Conservation (phyloP, 1,139 yeast genomes). For the Diutina pseudorugosa region DNA sequence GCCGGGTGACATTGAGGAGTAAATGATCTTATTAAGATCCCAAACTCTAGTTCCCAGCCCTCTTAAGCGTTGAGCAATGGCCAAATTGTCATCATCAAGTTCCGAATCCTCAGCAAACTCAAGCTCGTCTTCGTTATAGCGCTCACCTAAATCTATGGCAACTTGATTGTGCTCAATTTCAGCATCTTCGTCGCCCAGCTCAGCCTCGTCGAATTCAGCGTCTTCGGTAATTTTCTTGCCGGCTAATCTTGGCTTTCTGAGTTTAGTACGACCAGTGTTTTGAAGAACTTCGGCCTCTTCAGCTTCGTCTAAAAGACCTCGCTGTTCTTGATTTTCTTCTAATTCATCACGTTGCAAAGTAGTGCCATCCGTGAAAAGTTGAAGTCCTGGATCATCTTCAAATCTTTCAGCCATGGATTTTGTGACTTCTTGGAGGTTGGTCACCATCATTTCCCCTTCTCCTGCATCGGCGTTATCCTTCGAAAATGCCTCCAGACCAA, state of each 20-base stretch:
- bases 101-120: slow-evolving; percentile 37
- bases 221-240: slow-evolving; percentile 42
- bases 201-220: slow-evolving; percentile 32
- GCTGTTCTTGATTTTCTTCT: slow-evolving; percentile 17
- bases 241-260: slow-evolving; percentile 50
- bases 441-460: slow-evolving; percentile 73
- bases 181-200: slow-evolving; percentile 18
- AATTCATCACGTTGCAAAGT: slow-evolving; percentile 30
- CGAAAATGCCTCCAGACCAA: slow-evolving; percentile 54
- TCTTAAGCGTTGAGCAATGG: slow-evolving; percentile 33
- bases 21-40: slow-evolving; percentile 74
- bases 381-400: slow-evolving; percentile 57
- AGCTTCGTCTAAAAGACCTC: slow-evolving; percentile 14
- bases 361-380: slow-evolving; percentile 52
- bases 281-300: slow-evolving; percentile 11
- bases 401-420: slow-evolving; percentile 52
- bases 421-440: slow-evolving; percentile 62
- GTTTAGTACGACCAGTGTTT: slow-evolving; percentile 39
- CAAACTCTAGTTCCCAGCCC: slow-evolving; percentile 38
- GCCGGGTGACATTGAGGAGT: slow-evolving; percentile 60
- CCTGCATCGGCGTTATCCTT: slow-evolving; percentile 55
- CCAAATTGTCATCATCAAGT: slow-evolving; percentile 24
- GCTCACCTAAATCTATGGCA: slow-evolving; percentile 24
- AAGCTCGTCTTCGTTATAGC: slow-evolving; percentile 35
- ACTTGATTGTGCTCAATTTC: slow-evolving; percentile 23